These are phyloP conservation scores for Amesomyces nigricolor DNA, from an alignment of 2,329 filamentous ascomycete species.

Conservation along the genomic window DNA sequence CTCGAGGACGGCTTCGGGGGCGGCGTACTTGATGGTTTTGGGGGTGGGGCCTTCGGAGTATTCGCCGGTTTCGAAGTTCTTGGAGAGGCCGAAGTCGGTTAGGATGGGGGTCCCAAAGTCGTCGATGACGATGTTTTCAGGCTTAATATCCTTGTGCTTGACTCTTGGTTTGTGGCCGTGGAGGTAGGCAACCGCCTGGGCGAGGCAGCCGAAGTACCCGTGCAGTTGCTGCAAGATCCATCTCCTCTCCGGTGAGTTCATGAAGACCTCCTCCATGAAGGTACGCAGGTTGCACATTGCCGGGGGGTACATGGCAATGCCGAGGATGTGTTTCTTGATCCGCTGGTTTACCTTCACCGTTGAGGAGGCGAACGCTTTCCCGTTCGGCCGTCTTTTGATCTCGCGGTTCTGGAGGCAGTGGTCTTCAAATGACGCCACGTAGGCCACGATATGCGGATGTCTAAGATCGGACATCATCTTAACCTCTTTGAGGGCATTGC, in stretches of 20 bases:
- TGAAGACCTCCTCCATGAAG: slow-evolving; percentile 24
- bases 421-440: slow-evolving; percentile 27
- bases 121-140: slow-evolving; percentile 28
- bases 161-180: slow-evolving; percentile 20
- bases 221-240: slow-evolving; percentile 22
- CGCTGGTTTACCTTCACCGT: slow-evolving; percentile 16
- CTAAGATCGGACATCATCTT: slow-evolving; percentile 22
- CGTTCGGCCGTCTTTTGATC: slow-evolving; percentile 4
- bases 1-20: slow-evolving; percentile 24
- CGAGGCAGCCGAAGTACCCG: slow-evolving; percentile 28
- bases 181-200: slow-evolving; percentile 26
- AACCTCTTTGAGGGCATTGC: slow-evolving; percentile 24
- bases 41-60: slow-evolving; percentile 25
- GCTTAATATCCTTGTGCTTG: slow-evolving; percentile 30
- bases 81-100: slow-evolving; percentile 27
- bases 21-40: slow-evolving; percentile 25
- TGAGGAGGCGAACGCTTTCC: slow-evolving; percentile 2
- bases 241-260: slow-evolving; percentile 4
- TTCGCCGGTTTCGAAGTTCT: slow-evolving; percentile 26
- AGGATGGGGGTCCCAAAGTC: slow-evolving; percentile 26
- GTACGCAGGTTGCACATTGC: slow-evolving; percentile 24
- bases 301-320: slow-evolving; percentile 28
- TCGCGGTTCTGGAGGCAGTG: slow-evolving; percentile 23
- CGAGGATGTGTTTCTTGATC: slow-evolving; percentile 25
- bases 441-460: slow-evolving; percentile 28